Evolutionary conservation across 495 filamentous ascomycete genomes (phyloP), one percentile per base, ranked within the genome.

Genomic region (Trichocladium antarcticum): DNA sequence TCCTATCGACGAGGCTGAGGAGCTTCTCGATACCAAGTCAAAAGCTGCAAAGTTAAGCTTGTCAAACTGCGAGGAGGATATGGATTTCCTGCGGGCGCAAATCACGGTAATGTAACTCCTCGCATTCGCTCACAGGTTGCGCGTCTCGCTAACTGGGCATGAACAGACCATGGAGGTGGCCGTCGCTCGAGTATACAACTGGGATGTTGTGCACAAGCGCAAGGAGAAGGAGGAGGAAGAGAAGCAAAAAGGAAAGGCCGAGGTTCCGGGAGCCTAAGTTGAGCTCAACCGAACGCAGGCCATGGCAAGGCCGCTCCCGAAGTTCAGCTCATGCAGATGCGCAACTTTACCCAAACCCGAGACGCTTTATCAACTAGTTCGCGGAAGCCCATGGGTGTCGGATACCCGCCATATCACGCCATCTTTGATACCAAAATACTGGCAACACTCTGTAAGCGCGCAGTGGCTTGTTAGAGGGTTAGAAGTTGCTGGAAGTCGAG

Each of bases 141-240:
- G 14, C 16, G 19, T 5, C 15, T 22, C 14, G 17, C 27, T 52
- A 29, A 39, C 5, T 28, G n/a, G n/a, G n/a, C n/a, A 22, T 9
- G 17, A 56, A 15, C 56, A 95, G 87, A 98, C 92, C 1, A 78
- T 98, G 68, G 92, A 98, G 67, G 92, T 98, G 34, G 92, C 92
- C 11, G 89, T 88, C 15, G 92, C 92, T 17, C 74, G 93, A 47
- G 86, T 98, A n/a, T 98, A 97, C 65, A 98, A 98, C 64, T 96
- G 90, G 87, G 92, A 98, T 60, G 85, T 98, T 6, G 85, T 86
- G 29, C 81, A 93, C 74, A 85, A 90, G 66, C 72, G 92, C 50
- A 95, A 93, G 75, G 90, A 95, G 48, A 90, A 86, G 64, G 76
- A 74, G 15, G 83, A 84, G 7, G 80, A 81, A 53, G 78, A 71